Evolutionary conservation across 257 asterid species (phyloP), one percentile per base, ranked within the genome.

Genomic region (Gardenia jasminoides): DNA sequence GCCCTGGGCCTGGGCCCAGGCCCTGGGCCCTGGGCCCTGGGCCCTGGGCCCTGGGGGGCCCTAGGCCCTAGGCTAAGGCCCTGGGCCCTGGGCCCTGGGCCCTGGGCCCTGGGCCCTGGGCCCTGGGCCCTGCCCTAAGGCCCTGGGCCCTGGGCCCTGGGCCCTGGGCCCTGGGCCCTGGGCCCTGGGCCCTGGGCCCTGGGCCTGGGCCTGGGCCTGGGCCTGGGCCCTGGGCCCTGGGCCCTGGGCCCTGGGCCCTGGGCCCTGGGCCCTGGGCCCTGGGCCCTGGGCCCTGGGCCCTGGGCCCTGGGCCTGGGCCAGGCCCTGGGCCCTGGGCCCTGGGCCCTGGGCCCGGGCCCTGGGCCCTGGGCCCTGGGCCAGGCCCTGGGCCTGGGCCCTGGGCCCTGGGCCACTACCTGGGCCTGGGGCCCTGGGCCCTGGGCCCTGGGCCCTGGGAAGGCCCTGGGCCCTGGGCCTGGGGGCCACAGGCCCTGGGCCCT

Each of bases 301-400:
- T 16, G 22, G 62, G 62, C n/a, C n/a, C n/a, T 56, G 17, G 62
- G 62, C 22, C 22, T 56, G 24, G 24, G 62, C 22, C 22, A 4
- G 17, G 62, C 24, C n/a, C n/a, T 56, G 22, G 62, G 62, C 22
- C 22, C 4, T 4, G 24, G 62, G 8, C 48, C 48, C 48, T 44
- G 48, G 48, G 48, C 48, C 48, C 22, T 56, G 19, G 22, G 62
- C 24, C n/a, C n/a, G 15, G 17, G 62, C n/a, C 22, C 22, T 56
- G 17, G 62, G 62, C 22, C 22, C 22, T 13, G 62, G 62, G 22
- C 22, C 48, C 48, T 44, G 48, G 48, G 48, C 48, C 48, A 3
- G 48, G 68, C 36, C 68, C 68, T 64, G 68, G 68, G 68, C 68
- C 62, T 56, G 62, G 62, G 62, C 74, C 74, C 15, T 44, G 48